These are phyloP conservation scores for Lodderomyces margitis DNA, from an alignment of 1,139 yeast genomes.

Conservation along the genomic window DNA sequence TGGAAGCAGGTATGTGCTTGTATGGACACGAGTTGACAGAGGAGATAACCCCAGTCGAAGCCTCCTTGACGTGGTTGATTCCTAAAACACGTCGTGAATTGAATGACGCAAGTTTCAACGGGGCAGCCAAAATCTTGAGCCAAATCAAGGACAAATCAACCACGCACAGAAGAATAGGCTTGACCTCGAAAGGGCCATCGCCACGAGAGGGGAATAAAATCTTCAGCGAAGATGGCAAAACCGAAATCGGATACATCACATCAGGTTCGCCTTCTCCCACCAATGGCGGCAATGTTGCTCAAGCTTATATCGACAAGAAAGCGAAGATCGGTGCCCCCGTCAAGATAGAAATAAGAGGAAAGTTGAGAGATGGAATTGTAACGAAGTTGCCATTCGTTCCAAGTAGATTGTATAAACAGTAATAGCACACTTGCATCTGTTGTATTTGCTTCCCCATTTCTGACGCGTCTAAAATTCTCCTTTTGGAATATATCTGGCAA, in stretches of 20 bases:
- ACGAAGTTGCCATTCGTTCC: slow-evolving; percentile 83
- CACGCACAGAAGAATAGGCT: slow-evolving; percentile 71
- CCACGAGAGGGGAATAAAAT: slow-evolving; percentile 84
- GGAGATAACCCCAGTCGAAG: slow-evolving; percentile 82
- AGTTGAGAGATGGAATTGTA: slow-evolving; percentile 69
- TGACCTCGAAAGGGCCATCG: slow-evolving; percentile 77
- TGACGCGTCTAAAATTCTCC: neutral
- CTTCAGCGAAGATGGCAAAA: slow-evolving; percentile 47
- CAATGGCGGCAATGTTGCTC: slow-evolving; percentile 84
- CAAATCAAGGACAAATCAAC: slow-evolving; percentile 67
- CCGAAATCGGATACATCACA: slow-evolving; percentile 70
- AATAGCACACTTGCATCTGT: neutral
- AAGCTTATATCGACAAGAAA: slow-evolving; percentile 81
- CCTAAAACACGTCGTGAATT: slow-evolving; percentile 71
- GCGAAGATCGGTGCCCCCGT: slow-evolving; percentile 75
- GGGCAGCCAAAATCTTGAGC: slow-evolving; percentile 63
- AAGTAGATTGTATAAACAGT: slow-evolving; percentile 17
- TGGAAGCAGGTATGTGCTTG: slow-evolving; percentile 98
- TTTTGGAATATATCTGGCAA: neutral
- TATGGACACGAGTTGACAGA: slow-evolving; percentile 91
- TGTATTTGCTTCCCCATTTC: neutral
- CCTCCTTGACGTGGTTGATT: slow-evolving; percentile 84
- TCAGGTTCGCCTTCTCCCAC: slow-evolving; percentile 93
- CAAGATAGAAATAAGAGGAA: slow-evolving; percentile 78
- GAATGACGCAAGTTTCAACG: slow-evolving; percentile 58